Percentiles rank a stretch among this genome's conserved stretches.
Conservation (phyloP, 768 basidiomycete species). For the Mycena latifolia region DNA sequence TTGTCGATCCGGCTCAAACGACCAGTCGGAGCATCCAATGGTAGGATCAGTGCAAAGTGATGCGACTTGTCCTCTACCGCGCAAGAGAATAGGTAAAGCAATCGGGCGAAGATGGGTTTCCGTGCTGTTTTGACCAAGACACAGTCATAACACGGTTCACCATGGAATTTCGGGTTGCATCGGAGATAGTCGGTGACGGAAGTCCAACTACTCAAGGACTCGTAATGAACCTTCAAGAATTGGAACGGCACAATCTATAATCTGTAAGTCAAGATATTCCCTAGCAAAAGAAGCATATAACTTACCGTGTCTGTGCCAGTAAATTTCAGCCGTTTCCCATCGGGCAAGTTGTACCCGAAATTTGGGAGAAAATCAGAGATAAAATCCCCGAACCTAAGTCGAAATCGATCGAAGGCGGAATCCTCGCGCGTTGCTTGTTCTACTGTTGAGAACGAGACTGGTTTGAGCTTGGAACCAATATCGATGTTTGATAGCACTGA, state of each 20-base stretch:
- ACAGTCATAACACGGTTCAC: constrained; percentile 33
- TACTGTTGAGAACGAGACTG: too few species aligned
- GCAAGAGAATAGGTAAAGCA: neutral
- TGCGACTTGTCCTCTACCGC: constrained; percentile 1
- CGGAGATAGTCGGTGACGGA: constrained; percentile 42
- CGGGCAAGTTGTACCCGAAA: neutral
- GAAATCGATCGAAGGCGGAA: constrained; percentile 2
- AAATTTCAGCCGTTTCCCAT: neutral
- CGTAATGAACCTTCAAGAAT: constrained; percentile 2
- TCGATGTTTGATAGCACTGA: too few species aligned
- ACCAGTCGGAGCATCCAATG: neutral
- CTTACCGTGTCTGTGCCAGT: neutral
- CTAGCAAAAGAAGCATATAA: neutral
- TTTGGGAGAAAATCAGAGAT: neutral
- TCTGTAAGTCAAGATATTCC: neutral
- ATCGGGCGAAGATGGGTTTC: neutral
- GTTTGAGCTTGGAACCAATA: too few species aligned
- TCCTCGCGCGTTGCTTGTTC: too few species aligned
- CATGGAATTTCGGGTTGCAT: constrained; percentile 46
- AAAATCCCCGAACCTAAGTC: constrained; percentile 9
- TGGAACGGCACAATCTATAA: neutral
- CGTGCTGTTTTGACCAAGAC: neutral
- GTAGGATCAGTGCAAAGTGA: neutral
- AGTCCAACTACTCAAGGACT: constrained; percentile 40
- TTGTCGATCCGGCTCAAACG: too few species aligned